Percentiles rank a stretch among this genome's conserved stretches.
Conservation (phyloP, 106 monocot genomes). For the Gastrodia elata region DNA sequence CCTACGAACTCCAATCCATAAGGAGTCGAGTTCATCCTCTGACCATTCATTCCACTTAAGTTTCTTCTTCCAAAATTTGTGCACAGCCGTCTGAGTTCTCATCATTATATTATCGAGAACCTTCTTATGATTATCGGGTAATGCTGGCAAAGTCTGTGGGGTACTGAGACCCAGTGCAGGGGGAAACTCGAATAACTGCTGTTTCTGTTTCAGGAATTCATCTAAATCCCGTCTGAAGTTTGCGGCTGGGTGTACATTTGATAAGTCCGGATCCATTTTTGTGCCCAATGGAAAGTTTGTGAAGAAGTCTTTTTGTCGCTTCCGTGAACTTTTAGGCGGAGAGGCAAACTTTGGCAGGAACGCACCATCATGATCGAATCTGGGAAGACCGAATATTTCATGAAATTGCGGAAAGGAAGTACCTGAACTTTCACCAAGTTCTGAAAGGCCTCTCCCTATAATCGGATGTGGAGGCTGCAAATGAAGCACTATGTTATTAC, state of each 20-base stretch:
- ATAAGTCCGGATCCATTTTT: conserved; percentile 45
- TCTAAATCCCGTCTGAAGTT: conserved; percentile 36
- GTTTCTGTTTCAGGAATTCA: conserved; percentile 48
- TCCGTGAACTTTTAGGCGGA: conserved; percentile 25
- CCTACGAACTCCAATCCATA: conserved; percentile 95
- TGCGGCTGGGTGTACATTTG: conserved; percentile 40
- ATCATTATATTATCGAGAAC: conserved; percentile 89
- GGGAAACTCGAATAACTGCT: conserved; percentile 30
- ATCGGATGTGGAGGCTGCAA: conserved; percentile 33
- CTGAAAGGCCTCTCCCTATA: conserved; percentile 17
- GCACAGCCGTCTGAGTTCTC: conserved; percentile 46
- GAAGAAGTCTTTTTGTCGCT: conserved; percentile 30
- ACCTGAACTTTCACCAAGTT: conserved; percentile 21
- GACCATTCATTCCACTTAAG: conserved; percentile 63
- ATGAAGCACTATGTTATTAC: conserved; percentile 18
- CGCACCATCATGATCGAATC: conserved; percentile 35
- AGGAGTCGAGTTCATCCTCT: conserved; percentile 92
- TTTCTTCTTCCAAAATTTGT: conserved; percentile 55
- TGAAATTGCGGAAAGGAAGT: conserved; percentile 45
- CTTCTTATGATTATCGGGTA: conserved; percentile 81
- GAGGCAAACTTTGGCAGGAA: conserved; percentile 19
- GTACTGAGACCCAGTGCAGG: conserved; percentile 38
- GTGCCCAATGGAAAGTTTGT: conserved; percentile 44
- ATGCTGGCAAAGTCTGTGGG: conserved; percentile 15
- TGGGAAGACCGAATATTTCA: conserved; percentile 57